Base-by-base conservation (phyloP, 805 yeast species). In the Komagataella mondaviorum region DNA sequence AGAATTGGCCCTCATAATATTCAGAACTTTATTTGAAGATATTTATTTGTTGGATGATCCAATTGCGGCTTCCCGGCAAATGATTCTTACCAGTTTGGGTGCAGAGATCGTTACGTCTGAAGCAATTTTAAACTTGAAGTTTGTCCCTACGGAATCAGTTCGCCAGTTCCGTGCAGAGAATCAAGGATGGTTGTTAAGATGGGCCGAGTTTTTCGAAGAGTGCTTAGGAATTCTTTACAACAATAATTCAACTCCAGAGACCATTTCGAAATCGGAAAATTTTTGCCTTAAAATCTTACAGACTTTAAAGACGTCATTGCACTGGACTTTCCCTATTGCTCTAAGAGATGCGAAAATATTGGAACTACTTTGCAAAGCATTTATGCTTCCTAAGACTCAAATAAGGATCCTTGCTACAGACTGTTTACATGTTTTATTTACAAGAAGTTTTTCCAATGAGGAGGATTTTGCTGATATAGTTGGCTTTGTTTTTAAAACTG, bases 41-140 rank as follows among this genome's bases (percentile, higher is more conserved):
- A 80, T 93, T 8, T 93, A 88, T 62, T 71, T 95, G 50, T 72
- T 93, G 48, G 98, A 93, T 57, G 99, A 93, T 62, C 85, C 96
- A 22, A 78, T 88, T 18, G 96, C 96, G 1, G 73, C 90, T 39
- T 84, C 81, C 57, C 75, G 98, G 60, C 78, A 84, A 52, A 75
- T 80, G n/a, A 76, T 85, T 1, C 73, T 91, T 44, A 83, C 85
- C 49, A 88, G 95, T 36, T 75, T 88, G 49, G 84, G 96, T 62
- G 86, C 91, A 5, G 87, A 89, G 65, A 78, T 90, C 17, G 81
- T 88, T 6, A 80, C 95, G 1, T 85, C 96, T 0, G 80, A 79
- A 53, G 70, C 72, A 6, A 75, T 85, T 3, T 73, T 90, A 56
- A 75, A 79, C 43, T 61, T 72, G 48, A 70, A 81, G 22, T 88